Conservation (phyloP, 2,329 filamentous ascomycete species). For the Ampelomyces quisqualis region DNA sequence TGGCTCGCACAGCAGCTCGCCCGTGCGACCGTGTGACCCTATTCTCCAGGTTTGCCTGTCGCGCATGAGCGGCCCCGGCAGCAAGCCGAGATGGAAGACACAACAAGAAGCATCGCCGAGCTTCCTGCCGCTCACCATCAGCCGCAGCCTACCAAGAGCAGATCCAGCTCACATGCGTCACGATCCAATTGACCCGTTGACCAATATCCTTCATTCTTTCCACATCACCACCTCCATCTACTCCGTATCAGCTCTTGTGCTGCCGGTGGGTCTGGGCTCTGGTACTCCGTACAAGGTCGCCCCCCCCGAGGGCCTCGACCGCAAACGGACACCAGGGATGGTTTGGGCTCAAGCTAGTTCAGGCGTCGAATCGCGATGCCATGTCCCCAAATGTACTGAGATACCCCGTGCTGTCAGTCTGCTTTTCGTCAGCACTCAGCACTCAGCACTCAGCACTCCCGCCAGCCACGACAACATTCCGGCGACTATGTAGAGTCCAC, state of each 20-base stretch:
- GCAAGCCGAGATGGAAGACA: slow-evolving; percentile 15
- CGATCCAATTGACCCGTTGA: too few species aligned
- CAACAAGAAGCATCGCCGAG: slow-evolving; percentile 13
- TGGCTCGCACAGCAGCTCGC: slow-evolving; percentile 8
- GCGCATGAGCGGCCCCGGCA: slow-evolving; percentile 19
- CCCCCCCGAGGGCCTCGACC: slow-evolving; percentile 6
- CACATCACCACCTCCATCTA: slow-evolving; percentile 1
- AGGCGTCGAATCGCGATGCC: slow-evolving; percentile 1
- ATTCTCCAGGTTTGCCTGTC: slow-evolving; percentile 6
- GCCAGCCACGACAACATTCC: background rate
- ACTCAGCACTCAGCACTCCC: background rate
- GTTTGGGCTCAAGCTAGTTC: background rate
- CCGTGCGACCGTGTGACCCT: slow-evolving; percentile 8
- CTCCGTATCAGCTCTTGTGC: slow-evolving; percentile 3
- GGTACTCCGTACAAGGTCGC: slow-evolving; percentile 14
- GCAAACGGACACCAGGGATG: slow-evolving; percentile 1
- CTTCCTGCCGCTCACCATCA: slow-evolving; percentile 7
- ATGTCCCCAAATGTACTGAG: background rate
- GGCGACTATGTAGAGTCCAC: background rate
- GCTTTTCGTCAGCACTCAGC: background rate
- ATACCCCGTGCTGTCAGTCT: background rate
- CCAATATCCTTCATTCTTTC: slow-evolving; percentile 4
- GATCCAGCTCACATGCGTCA: too few species aligned
- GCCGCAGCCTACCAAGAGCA: background rate
- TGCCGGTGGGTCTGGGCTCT: slow-evolving; percentile 10